Conservation (phyloP, 2,329 filamentous ascomycete species). For the Fusarium sp. region DNA sequence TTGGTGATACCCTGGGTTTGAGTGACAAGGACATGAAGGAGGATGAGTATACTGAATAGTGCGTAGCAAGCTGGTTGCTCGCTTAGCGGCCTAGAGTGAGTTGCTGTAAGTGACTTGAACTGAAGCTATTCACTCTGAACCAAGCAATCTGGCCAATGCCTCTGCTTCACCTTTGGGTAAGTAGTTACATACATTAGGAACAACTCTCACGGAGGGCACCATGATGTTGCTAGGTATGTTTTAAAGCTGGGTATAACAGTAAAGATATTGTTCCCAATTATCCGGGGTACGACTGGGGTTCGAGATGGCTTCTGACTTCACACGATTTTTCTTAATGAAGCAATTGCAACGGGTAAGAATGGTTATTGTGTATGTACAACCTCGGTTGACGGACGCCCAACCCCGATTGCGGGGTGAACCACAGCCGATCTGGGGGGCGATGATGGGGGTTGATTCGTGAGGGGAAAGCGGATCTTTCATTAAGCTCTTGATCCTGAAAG, state of each 20-base stretch:
- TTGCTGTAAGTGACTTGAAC: conserved; percentile 1
- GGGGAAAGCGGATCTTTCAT: conserved; percentile 37
- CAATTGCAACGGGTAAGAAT: conserved; percentile 25
- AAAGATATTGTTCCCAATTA: not conserved
- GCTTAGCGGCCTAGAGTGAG: conserved; percentile 63
- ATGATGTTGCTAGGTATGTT: conserved; percentile 34
- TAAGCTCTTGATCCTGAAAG: conserved; percentile 11
- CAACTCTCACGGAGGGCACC: conserved; percentile 46
- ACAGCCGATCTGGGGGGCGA: conserved; percentile 27
- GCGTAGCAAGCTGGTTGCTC: conserved; percentile 79
- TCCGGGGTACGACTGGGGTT: not conserved
- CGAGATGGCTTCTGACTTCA: conserved; percentile 2
- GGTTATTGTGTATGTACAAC: conserved; percentile 23
- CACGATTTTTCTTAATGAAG: conserved; percentile 4
- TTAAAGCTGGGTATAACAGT: not conserved
- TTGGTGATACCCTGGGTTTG: conserved; percentile 85
- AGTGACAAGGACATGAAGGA: conserved; percentile 90
- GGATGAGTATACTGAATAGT: conserved; percentile 94
- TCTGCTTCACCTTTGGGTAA: not conserved
- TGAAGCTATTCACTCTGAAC: not conserved
- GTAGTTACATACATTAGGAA: conserved; percentile 49
- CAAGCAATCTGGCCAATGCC: not conserved
- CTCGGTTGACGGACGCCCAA: conserved; percentile 36
- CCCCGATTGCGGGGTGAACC: conserved; percentile 37
- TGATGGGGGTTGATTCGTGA: conserved; percentile 31